phyloP scores from a whole-genome alignment of 805 yeast genomes.

The Naumovozyma baii region DNA sequence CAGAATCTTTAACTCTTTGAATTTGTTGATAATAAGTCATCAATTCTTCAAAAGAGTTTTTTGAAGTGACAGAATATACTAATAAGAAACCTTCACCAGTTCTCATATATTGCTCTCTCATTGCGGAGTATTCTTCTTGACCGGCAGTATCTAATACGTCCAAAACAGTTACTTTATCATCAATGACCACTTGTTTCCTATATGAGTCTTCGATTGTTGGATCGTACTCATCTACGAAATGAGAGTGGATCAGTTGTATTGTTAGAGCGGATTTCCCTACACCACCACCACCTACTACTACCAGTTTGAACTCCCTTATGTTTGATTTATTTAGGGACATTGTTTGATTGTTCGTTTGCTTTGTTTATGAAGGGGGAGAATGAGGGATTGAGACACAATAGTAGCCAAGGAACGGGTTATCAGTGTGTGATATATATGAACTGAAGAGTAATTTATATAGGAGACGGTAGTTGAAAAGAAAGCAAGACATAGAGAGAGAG shows the following conservation, averaged over 20 bases:
- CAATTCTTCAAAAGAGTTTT: slow-evolving; percentile 77
- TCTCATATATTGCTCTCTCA: slow-evolving; percentile 91
- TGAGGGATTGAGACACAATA: too few relatives aligned
- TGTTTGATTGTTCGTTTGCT: not conserved
- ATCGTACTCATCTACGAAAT: slow-evolving; percentile 94
- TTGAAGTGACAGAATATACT: slow-evolving; percentile 81
- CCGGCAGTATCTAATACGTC: slow-evolving; percentile 98
- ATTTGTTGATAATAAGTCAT: slow-evolving; percentile 73
- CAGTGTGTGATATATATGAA: too few relatives aligned
- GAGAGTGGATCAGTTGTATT: slow-evolving; percentile 87
- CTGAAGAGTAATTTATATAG: not conserved
- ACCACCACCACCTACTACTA: slow-evolving; percentile 98
- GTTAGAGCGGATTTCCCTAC: slow-evolving; percentile 97
- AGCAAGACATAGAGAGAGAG: too few relatives aligned
- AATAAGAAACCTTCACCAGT: slow-evolving; percentile 90
- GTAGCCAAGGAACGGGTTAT: too few relatives aligned
- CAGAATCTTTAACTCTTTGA: slow-evolving; percentile 64
- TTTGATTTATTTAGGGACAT: slow-evolving; percentile 24
- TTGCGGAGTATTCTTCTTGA: slow-evolving; percentile 90
- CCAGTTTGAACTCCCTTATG: slow-evolving; percentile 77
- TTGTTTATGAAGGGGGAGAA: too few relatives aligned
- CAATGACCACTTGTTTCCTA: slow-evolving; percentile 79
- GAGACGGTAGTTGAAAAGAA: too few relatives aligned
- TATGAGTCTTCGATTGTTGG: slow-evolving; percentile 94
- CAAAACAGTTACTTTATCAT: slow-evolving; percentile 62